phyloP scores from a whole-genome alignment of 2,329 filamentous ascomycete species.

The Cladosporium sp. region DNA sequence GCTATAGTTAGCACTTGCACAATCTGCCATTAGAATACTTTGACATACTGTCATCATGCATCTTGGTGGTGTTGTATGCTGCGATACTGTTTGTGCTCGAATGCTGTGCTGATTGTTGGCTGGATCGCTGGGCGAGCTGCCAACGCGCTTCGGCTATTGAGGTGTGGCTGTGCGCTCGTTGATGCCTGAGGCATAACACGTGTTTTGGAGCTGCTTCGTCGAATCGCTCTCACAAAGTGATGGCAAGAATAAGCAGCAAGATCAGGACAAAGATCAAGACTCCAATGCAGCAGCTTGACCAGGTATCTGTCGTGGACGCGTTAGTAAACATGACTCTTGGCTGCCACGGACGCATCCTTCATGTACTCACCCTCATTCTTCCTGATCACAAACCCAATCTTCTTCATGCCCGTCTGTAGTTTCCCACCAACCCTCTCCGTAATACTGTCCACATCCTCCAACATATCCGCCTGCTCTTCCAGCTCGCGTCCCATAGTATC shows the following conservation, averaged over 20 bases:
- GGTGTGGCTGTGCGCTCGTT: slow-evolving; percentile 16
- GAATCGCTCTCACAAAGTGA: slow-evolving; percentile 59
- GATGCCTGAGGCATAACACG: slow-evolving; percentile 9
- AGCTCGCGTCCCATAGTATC: slow-evolving; percentile 94
- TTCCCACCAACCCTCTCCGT: slow-evolving; percentile 84
- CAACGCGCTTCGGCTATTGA: slow-evolving; percentile 6
- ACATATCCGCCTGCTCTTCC: slow-evolving; percentile 87
- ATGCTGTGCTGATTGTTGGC: not conserved
- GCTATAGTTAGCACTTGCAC: not conserved
- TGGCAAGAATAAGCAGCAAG: slow-evolving; percentile 73
- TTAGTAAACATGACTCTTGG: slow-evolving; percentile 10
- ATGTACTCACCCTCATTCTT: slow-evolving; percentile 77
- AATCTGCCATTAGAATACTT: not conserved
- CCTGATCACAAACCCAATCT: slow-evolving; percentile 76
- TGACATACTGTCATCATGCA: slow-evolving; percentile 30
- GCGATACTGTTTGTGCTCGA: slow-evolving; percentile 9
- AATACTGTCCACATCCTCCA: slow-evolving; percentile 77
- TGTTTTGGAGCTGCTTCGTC: too few relatives aligned
- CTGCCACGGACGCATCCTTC: slow-evolving; percentile 16
- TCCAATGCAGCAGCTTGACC: slow-evolving; percentile 86
- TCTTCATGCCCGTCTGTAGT: slow-evolving; percentile 79
- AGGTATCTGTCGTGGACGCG: slow-evolving; percentile 46
- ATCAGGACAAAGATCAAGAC: slow-evolving; percentile 85
- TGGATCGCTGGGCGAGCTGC: not conserved
- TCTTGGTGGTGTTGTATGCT: slow-evolving; percentile 14